Conservation (phyloP, 2,329 filamentous ascomycete genomes). For the Sclerotinia subarctica region DNA sequence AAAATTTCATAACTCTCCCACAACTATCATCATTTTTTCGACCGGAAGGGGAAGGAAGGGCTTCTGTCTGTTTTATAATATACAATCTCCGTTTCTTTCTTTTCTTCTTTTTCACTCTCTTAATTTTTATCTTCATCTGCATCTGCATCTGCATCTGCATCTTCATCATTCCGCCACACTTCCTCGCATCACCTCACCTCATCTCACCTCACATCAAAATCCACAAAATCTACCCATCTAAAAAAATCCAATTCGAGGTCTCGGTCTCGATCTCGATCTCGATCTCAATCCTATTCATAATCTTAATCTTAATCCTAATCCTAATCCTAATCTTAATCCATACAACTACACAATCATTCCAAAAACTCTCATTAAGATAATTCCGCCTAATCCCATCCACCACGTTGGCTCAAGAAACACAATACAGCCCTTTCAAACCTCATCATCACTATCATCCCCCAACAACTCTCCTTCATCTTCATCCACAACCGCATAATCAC, state of each 20-base stretch:
- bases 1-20: not conserved
- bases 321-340: not conserved
- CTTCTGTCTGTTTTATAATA: not conserved
- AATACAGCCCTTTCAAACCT: conserved; percentile 50
- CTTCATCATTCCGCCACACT: no score
- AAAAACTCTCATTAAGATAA: not conserved
- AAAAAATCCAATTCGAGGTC: not conserved
- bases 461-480: conserved; percentile 93
- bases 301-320: not conserved
- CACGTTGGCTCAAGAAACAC: not conserved
- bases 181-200: no score
- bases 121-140: no score
- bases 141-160: no score
- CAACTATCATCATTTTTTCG: no score
- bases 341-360: not conserved
- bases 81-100: not conserved
- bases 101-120: no score
- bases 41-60: no score
- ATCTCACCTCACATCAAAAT: not conserved
- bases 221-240: not conserved
- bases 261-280: not conserved
- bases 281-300: not conserved
- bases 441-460: conserved; percentile 90
- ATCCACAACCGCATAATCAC: conserved; percentile 86
- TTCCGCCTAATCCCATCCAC: not conserved